Conservation (phyloP, 2,329 filamentous ascomycete species). For the Diplocarpon mali region DNA sequence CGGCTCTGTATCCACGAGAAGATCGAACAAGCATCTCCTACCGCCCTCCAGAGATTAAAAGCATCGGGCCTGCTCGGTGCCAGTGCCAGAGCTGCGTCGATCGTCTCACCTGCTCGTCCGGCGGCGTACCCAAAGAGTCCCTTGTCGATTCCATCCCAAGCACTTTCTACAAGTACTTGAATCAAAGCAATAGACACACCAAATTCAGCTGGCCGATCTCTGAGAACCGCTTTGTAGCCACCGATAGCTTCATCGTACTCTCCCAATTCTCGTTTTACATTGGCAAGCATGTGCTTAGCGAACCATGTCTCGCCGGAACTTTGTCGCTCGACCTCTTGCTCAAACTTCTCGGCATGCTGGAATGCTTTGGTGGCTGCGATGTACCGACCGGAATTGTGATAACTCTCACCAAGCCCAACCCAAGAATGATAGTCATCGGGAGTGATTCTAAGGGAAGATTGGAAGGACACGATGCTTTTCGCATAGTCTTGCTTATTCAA, state of each 20-base stretch:
- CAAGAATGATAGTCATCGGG: constrained; percentile 90
- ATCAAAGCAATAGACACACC: constrained; percentile 80
- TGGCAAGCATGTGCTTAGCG: constrained; percentile 91
- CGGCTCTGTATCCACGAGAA: constrained; percentile 70
- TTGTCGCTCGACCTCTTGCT: constrained; percentile 44
- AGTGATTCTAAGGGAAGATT: constrained; percentile 73
- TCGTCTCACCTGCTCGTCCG: constrained; percentile 55
- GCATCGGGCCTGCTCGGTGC: constrained; percentile 51
- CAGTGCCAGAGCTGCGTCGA: constrained; percentile 55
- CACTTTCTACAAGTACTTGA: constrained; percentile 77
- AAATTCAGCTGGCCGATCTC: constrained; percentile 59
- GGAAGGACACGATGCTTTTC: constrained; percentile 83
- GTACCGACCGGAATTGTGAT: constrained; percentile 85
- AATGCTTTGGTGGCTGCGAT: constrained; percentile 92
- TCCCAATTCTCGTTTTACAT: constrained; percentile 86
- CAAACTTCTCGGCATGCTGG: constrained; percentile 68
- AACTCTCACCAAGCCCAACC: constrained; percentile 94
- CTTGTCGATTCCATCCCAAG: constrained; percentile 64
- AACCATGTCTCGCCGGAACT: constrained; percentile 74
- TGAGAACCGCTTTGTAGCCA: constrained; percentile 65
- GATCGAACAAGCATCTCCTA: constrained; percentile 78
- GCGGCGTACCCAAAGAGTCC: constrained; percentile 79
- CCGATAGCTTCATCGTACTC: constrained; percentile 73
- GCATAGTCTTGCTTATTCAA: constrained; percentile 87
- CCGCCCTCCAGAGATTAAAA: constrained; percentile 92